Base-by-base conservation (phyloP, 352 stramenopile species). In the Globisporangium okanoganense region DNA sequence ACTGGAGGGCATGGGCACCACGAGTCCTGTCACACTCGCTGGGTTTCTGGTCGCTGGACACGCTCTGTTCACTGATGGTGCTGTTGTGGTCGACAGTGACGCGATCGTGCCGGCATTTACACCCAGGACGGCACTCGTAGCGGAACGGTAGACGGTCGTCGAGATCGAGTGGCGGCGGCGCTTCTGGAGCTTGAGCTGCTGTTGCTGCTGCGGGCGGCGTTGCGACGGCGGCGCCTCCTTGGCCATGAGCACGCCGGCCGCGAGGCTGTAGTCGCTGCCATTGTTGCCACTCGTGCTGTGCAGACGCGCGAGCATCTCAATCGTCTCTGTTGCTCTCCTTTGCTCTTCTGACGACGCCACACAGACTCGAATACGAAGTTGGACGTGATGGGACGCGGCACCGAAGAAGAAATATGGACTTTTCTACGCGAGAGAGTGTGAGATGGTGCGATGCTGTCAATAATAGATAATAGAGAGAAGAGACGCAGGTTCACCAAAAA, bases 171-270 rank as follows among this genome's bases (percentile, higher is more conserved):
- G 48, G 18, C 40, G 45, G 2, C 56, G 56, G 22, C 33, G 56
- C 31, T 29, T 47, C 5, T 49, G 55, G 18, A 20, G 41, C 7
- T 61, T 48, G 31, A 24, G 27, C 36, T 52, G 51, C 49, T 25
- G 47, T 52, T 66, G 67, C 62, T 59, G 56, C 45, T 59, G 38
- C 31, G 5, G n/a, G n/a, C n/a, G n/a, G n/a, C n/a, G n/a, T n/a
- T n/a, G 24, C 6, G 41, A n/a, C 18, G 43, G 43, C 8, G 43
- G 3, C n/a, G 25, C 25, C 29, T 31, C 25, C 20, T 54, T 54
- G 25, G 47, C 47, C 47, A 40, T 54, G 25, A 54, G 47, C 3
- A 54, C 25, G 8, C 47, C 47, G 16, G 47, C 47, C 47, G 47
- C n/a, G 25, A 54, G 47, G 25, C 31, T n/a, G 47, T 18, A 54